Percentiles rank a stretch among this genome's conserved stretches.
phyloP scores from a whole-genome alignment of 805 yeast genomes.

The Starmerella stigmatis region DNA sequence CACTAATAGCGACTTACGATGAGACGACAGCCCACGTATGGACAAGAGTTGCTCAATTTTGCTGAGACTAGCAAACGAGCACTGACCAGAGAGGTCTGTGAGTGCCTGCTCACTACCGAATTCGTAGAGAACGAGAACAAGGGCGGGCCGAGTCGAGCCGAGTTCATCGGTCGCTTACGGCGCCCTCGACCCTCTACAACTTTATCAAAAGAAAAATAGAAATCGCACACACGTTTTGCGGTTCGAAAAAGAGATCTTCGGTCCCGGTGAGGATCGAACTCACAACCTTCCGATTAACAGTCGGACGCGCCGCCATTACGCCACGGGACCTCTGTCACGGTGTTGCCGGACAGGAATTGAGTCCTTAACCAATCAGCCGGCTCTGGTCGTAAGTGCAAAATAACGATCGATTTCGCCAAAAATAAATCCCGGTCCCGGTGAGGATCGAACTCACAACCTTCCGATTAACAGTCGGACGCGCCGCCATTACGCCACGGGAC shows the following conservation, averaged over 20 bases:
- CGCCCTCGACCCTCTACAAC: too few species aligned
- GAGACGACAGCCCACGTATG: background rate
- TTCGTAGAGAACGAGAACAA: too few species aligned
- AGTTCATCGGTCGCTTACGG: too few species aligned
- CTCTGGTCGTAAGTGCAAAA: background rate
- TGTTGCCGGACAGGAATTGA: too few species aligned
- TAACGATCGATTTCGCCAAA: background rate
- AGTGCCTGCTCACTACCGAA: too few species aligned
- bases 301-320: conserved; percentile 27
- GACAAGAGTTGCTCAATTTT: background rate
- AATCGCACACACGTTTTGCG: too few species aligned
- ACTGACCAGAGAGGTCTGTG: too few species aligned
- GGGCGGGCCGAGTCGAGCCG: too few species aligned
- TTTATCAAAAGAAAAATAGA: background rate
- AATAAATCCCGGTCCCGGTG: conserved; percentile 21
- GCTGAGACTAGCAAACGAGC: background rate
- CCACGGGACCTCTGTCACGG: conserved; percentile 28
- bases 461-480: conserved; percentile 27
- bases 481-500: conserved; percentile 27
- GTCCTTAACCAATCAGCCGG: too few species aligned
- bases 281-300: conserved; percentile 28
- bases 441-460: conserved; percentile 28
- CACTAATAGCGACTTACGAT: conserved; percentile 1
- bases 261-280: conserved; percentile 26
- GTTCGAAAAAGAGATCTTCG: conserved; percentile 14